Evolutionary conservation across 208 protist genomes (phyloP).

Genomic region (Leishmania guyanensis): DNA sequence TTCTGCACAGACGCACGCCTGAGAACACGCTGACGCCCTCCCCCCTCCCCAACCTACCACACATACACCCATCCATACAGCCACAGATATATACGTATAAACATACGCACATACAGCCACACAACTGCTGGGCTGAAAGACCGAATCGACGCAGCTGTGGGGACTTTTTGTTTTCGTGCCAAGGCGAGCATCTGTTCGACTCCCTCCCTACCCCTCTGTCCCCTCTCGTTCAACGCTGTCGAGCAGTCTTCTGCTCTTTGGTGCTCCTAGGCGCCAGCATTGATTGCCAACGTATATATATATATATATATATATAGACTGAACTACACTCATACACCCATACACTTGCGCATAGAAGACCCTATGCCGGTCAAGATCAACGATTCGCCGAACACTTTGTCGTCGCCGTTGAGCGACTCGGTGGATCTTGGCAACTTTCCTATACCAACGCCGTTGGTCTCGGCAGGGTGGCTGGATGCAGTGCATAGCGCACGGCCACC

Average conservation of each 20-base stretch:
- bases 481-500: constrained; percentile 1
- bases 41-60: background rate
- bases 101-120: background rate
- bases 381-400: background rate
- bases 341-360: background rate
- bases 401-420: constrained; percentile 32
- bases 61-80: background rate
- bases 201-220: background rate
- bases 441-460: background rate
- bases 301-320: background rate
- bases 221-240: background rate
- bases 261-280: background rate
- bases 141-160: background rate
- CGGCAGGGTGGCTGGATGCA: constrained; percentile 23
- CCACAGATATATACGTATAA: background rate
- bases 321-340: background rate
- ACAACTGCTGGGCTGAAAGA: background rate
- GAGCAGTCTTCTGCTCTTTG: background rate
- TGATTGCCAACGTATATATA: background rate
- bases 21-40: too few relatives aligned
- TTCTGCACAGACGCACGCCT: background rate
- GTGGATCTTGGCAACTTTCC: constrained; percentile 24
- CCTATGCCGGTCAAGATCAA: constrained; percentile 13
- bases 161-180: background rate
- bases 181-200: background rate